Base-by-base conservation (phyloP, 169 alveolate genomes). In the Cryptosporidium canis region DNA sequence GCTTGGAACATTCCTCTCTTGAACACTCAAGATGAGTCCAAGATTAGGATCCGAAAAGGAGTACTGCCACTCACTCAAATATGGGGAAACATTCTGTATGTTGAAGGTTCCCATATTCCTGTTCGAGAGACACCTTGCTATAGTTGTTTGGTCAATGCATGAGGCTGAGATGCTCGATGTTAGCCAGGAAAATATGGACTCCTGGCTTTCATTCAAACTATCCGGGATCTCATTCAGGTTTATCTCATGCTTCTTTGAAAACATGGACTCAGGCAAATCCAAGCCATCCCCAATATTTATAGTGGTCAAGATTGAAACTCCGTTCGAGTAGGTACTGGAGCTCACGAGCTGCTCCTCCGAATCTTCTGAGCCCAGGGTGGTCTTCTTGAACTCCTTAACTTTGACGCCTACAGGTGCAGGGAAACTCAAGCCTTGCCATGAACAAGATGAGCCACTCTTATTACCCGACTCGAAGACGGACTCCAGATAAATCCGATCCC, bases 21-120 rank as follows among this genome's bases (percentile, higher is more conserved):
- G 45, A 8, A 61, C 27, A 37, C 39, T 43, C n/a, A 77, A 61
- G 18, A 77, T 41, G 11, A 58, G 43, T 24, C 87, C 87, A 8
- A 77, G 45, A 41, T 77, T 61, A 9, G 24, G 44, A 35, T 77
- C 77, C 31, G 71, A 56, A 61, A 77, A 77, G 11, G 87, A 51
- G 51, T 61, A 77, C 4, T 77, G 64, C 87, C 87, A 77, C 58
- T 77, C 87, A 41, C n/a, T 33, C n/a, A 77, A 77, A 24, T 11
- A 24, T 7, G 7, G 35, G 44, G 41, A 6, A 16, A 2, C 14
- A 56, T 39, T 56, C 39, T 72, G 47, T 12, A 2, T 9, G 55
- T 55, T 56, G n/a, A 31, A 55, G n/a, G 70, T 18, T 3, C 29
- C 56, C 56, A 37, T 18, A 72, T 27, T 24, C 14, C 39, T 33